Conservation (phyloP, 1,284 basidiomycete species). For the Ustilago loliicola region DNA sequence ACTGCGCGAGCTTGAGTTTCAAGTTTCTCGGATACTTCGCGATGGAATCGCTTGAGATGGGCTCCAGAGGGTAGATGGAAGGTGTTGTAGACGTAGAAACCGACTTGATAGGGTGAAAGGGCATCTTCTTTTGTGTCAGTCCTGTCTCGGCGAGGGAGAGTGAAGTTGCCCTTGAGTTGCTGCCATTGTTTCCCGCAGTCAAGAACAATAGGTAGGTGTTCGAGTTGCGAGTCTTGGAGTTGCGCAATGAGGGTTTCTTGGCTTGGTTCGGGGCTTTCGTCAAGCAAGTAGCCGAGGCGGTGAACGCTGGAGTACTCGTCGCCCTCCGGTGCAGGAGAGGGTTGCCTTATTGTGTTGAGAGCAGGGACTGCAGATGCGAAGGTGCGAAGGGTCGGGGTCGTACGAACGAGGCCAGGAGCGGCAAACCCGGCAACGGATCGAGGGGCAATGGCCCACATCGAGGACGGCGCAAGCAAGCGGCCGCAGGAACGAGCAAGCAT, state of each 20-base stretch:
- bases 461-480: background rate
- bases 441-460: background rate
- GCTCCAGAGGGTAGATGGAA: slow-evolving; percentile 14
- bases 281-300: slow-evolving; percentile 17
- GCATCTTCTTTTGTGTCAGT: background rate
- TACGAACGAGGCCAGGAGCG: background rate
- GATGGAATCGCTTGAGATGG: slow-evolving; percentile 23
- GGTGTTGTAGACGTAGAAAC: slow-evolving; percentile 31
- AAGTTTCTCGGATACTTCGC: slow-evolving; percentile 2
- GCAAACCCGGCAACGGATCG: slow-evolving; percentile 1
- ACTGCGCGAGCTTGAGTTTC: background rate
- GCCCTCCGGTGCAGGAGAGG: background rate
- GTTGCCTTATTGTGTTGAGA: background rate
- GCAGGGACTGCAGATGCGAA: background rate
- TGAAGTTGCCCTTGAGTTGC: background rate
- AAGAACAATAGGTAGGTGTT: slow-evolving; percentile 18
- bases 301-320: background rate
- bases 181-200: slow-evolving; percentile 8
- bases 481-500: slow-evolving; percentile 26
- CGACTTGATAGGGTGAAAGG: background rate
- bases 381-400: background rate
- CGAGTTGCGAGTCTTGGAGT: slow-evolving; percentile 11
- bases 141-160: slow-evolving; percentile 12
- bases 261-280: background rate
- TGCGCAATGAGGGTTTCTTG: slow-evolving; percentile 6